These are phyloP conservation scores for Puccinia hordei DNA, from an alignment of 1,284 basidiomycete genomes.

Conservation along the genomic window DNA sequence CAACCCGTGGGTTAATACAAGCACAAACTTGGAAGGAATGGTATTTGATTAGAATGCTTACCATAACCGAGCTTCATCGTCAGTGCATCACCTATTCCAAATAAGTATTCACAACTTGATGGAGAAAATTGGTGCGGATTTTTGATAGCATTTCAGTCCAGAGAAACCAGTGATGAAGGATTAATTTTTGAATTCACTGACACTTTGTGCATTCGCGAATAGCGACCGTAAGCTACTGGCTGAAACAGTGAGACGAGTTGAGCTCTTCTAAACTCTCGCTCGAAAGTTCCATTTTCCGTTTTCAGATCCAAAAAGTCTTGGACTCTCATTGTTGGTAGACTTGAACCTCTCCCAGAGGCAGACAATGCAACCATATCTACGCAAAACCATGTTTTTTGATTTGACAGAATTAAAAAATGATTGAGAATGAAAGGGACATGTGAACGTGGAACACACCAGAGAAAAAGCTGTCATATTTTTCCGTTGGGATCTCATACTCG, in stretches of 20 bases:
- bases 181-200: background rate
- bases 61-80: constrained; percentile 39
- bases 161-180: background rate
- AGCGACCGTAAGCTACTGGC: constrained; percentile 33
- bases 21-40: background rate
- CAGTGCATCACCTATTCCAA: constrained; percentile 27
- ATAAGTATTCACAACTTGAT: constrained; percentile 39
- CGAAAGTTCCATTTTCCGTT: background rate
- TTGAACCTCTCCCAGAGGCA: background rate
- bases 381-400: background rate
- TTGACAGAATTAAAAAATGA: background rate
- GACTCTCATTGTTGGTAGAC: constrained; percentile 31
- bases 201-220: constrained; percentile 47
- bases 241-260: constrained; percentile 41
- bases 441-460: background rate
- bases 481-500: background rate
- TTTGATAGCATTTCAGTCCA: background rate
- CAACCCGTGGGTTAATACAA: background rate
- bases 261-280: constrained; percentile 8
- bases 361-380: background rate
- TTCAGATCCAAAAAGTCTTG: constrained; percentile 11
- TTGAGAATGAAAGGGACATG: background rate
- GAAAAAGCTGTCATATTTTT: constrained; percentile 41
- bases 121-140: background rate
- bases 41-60: background rate